Evolutionary conservation across 176 grass and related monocot species (phyloP), one percentile per base, ranked within the genome.

Genomic region (Triticum urartu): DNA sequence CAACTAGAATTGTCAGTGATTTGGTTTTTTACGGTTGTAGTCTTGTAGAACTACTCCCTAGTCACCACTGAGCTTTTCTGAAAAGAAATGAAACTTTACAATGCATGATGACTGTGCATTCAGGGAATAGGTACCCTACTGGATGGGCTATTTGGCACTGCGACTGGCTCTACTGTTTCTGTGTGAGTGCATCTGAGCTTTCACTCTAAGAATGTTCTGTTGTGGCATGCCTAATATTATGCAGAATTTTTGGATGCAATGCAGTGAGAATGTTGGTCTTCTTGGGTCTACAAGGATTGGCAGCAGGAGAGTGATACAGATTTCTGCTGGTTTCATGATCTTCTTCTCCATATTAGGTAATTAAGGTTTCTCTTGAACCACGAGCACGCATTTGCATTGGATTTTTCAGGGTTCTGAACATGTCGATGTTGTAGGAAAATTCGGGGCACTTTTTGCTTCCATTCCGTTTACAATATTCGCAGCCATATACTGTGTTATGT

Each of bases 271-370:
- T 39, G 94, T 99, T 26, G 97, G 97, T 74, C 94, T 99, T 82
- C 97, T 99, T 64, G 97, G 97, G 85, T 96, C 97, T 42, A 99
- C 97, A 30, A 92, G 94, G 72, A 86, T 99, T 28, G 97, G 97
- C 50, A 96, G 97, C 74, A 90, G 97, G 65, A 92, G 97, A 83
- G 90, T 96, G 77, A 87, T 99, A 85, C 97, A 99, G 58, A 96
- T 99, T 77, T 99, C 97, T 78, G 94, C 94, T 87, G 92, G 90
- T 88, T 99, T 99, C 85, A 99, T 99, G 97, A 94, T 99, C n/a
- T 94, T 99, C 77, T 99, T 99, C 87, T 99, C 97, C 56, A 81
- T 99, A 38, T 85, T 99, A 68, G 97, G 12, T 99, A 87, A 74
- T 21, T 99, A 87, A 74, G 22, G 63, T 62, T 72, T 89, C 13